phyloP scores from a whole-genome alignment of 2,329 filamentous ascomycete species.

The Monosporascus sp. region DNA sequence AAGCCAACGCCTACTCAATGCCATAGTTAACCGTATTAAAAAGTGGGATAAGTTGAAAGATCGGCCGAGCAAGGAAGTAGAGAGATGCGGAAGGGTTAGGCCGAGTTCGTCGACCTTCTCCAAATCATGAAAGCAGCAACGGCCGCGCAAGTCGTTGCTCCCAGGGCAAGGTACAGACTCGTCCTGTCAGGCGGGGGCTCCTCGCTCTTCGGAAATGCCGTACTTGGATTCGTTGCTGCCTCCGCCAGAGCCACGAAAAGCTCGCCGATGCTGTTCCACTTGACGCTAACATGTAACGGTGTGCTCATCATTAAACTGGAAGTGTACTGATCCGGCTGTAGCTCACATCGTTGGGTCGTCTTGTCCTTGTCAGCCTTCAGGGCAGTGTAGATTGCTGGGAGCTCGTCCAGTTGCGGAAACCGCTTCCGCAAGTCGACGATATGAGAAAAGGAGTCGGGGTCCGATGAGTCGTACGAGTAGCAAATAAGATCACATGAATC shows the following conservation, averaged over 20 bases:
- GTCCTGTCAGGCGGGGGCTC: conserved; percentile 81
- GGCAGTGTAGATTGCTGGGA: conserved; percentile 87
- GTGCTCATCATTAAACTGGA: conserved; percentile 79
- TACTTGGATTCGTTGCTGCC: conserved; percentile 82
- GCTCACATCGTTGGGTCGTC: conserved; percentile 87
- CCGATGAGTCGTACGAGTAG: conserved; percentile 94
- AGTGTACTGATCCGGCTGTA: conserved; percentile 90
- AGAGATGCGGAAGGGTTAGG: conserved; percentile 8
- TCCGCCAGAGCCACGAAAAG: conserved; percentile 90
- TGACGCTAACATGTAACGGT: conserved; percentile 89
- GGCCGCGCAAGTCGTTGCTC: conserved; percentile 62
- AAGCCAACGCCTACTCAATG: no score
- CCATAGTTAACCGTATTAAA: conserved; percentile 5
- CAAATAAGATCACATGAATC: conserved; percentile 92
- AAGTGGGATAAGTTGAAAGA: neutral
- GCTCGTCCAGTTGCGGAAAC: conserved; percentile 77
- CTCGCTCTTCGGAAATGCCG: conserved; percentile 82
- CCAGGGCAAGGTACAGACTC: conserved; percentile 78
- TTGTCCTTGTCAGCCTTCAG: conserved; percentile 95
- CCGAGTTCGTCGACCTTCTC: conserved; percentile 49
- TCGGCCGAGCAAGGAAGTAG: neutral
- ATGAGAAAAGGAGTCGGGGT: conserved; percentile 92
- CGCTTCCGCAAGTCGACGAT: conserved; percentile 75
- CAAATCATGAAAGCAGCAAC: conserved; percentile 62
- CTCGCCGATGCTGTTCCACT: conserved; percentile 90